Base-by-base conservation (phyloP, 495 filamentous ascomycete species). In the Lasiosphaeris hirsuta region DNA sequence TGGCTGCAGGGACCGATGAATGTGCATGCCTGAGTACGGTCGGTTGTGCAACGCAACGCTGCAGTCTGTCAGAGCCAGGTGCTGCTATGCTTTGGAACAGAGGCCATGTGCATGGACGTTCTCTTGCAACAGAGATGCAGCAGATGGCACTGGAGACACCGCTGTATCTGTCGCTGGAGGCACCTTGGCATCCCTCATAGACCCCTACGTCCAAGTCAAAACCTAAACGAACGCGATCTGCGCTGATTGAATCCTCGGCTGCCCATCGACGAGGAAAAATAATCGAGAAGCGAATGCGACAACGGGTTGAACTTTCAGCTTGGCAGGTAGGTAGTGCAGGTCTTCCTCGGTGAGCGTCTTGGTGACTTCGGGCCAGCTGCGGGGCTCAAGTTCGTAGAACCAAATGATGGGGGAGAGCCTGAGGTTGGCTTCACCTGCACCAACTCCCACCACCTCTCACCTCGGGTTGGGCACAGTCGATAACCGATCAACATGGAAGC, bases 51-150 rank as follows among this genome's bases (percentile, higher is more conserved):
- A 64, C 63, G 55, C 33, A 54, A 47, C 57, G 57, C 61, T 34
- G 52, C 61, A 64, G 54, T 58, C 49, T 66, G 61, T 64, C 58
- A 66, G 49, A 35, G 49, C 45, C 50, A 50, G 14, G 34, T 23
- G 38, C 23, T 30, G 36, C 18, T 56, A 11, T 13, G 37, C 34
- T 53, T 47, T 35, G 51, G 54, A 34, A 59, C 41, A 43, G 15
- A 17, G 33, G 17, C 38, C 36, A 7, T 17, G 39, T 59, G 61
- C 55, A 42, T 50, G 55, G 46, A 51, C 40, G 53, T 35, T 23
- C 10, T 58, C 50, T 54, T 59, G 57, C 50, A 59, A 59, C 57
- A 53, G 47, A 54, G 57, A 30, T 59, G 57, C 57, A 59, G 56
- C 30, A 42, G 36, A 37, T 19, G 43, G 11, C 11, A 15, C 54